These are phyloP conservation scores for Penicillium sp. DNA, from an alignment of 2,329 filamentous ascomycete genomes.

Conservation along the genomic window DNA sequence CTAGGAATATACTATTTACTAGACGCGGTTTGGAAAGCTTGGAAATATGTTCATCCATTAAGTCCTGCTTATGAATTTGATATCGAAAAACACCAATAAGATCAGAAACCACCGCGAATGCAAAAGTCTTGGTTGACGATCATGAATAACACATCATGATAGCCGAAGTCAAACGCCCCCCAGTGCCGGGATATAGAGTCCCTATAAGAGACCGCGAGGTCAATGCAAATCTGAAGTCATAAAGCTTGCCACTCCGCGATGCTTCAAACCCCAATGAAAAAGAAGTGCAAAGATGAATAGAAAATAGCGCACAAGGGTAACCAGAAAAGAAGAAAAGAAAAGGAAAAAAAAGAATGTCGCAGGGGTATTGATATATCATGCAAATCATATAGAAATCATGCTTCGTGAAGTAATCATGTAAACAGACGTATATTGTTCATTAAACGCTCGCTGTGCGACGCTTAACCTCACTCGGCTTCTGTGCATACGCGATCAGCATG, in stretches of 20 bases:
- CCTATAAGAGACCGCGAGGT: slow-evolving; percentile 21
- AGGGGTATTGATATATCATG: slow-evolving; percentile 18
- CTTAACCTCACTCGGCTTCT: slow-evolving; percentile 65
- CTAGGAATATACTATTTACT: too few relatives aligned
- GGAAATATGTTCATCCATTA: slow-evolving; percentile 9
- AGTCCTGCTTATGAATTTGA: slow-evolving; percentile 17
- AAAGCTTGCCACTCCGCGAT: slow-evolving; percentile 9
- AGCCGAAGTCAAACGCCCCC: not conserved
- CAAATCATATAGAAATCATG: slow-evolving; percentile 17
- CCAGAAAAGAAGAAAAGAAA: not conserved
- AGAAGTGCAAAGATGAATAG: not conserved
- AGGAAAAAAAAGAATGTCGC: not conserved
- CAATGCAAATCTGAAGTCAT: slow-evolving; percentile 21
- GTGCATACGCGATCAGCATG: slow-evolving; percentile 87
- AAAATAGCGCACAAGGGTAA: not conserved
- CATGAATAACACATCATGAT: slow-evolving; percentile 10
- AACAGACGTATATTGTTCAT: slow-evolving; percentile 17
- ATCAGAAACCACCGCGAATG: not conserved
- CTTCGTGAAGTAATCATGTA: slow-evolving; percentile 11
- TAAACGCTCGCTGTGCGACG: slow-evolving; percentile 51
- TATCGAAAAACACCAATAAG: not conserved
- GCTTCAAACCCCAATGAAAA: not conserved
- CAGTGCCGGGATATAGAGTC: not conserved
- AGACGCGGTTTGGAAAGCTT: too few relatives aligned
- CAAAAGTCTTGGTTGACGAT: slow-evolving; percentile 5